Evolutionary conservation across 495 filamentous ascomycete species (phyloP), one percentile per base, ranked within the genome.

Genomic region (Trichoderma gamsii): DNA sequence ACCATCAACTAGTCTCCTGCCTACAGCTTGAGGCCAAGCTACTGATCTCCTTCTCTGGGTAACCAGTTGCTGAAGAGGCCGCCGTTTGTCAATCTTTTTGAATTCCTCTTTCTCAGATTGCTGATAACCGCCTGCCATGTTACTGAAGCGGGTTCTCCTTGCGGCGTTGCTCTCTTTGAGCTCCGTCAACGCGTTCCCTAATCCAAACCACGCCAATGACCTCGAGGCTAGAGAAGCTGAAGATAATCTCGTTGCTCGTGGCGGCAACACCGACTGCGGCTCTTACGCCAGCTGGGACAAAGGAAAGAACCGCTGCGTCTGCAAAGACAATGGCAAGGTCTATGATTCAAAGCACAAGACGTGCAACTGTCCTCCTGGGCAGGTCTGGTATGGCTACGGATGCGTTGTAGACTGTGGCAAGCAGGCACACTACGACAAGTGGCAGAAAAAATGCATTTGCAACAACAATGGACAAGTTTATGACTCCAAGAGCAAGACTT

Each of bases 401-500:
- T 66, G 65, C 43, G 25, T 13, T 9, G 27, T 32, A 11, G 65
- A 66, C 44, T 66, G 65, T n/a, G 65, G 65, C 35, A 46, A 44
- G 15, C 41, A 66, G 6, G 65, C 65, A 8, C 51, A 15, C 32
- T 66, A 66, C 44, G 65, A 66, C 65, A 7, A 49, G 6, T 11
- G 51, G n/a, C 65, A 46, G 9, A 49, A 66, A 25, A 27, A 46
- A 11, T 66, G 65, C 27, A 23, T 66, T 4, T 66, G 65, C 43
- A 66, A 66, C 23, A 66, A 66, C 5, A 66, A 66, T 5, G 65
- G 65, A 18, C 41, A 66, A 21, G 23, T 66, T 5, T 66, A 25
- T 16, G 32, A 66, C 15, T 32, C 65, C 18, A 6, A 27, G 12
- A 51, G 18, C 15, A 66, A 66, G 23, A 66, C 41, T 18, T 66